Evolutionary conservation across 2,329 filamentous ascomycete genomes (phyloP).

Genomic region (Fusarium nelsonii): DNA sequence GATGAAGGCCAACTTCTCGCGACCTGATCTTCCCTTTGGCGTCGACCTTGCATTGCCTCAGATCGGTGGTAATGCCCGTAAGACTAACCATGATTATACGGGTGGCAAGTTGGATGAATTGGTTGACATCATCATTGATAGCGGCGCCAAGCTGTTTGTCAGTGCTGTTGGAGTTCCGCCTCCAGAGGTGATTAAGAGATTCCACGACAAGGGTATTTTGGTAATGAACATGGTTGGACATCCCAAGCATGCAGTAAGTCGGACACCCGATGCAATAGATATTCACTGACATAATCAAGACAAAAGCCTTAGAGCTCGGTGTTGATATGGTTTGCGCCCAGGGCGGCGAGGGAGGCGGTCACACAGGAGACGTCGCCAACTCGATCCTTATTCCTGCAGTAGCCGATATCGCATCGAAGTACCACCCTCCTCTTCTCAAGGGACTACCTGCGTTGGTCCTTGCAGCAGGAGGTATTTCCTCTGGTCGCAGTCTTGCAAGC

Average conservation of each 20-base stretch:
- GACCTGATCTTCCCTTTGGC: constrained; percentile 83
- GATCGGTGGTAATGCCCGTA: constrained; percentile 83
- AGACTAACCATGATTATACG: constrained; percentile 97
- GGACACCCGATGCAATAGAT: too few species aligned
- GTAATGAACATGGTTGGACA: constrained; percentile 99
- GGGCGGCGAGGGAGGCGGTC: constrained; percentile 92
- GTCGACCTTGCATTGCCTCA: constrained; percentile 93
- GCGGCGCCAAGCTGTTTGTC: constrained; percentile 88
- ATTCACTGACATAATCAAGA: too few species aligned
- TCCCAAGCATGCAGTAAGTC: constrained; percentile 83
- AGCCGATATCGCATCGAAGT: constrained; percentile 82
- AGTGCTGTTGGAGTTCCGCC: constrained; percentile 90
- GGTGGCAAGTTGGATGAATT: constrained; percentile 88
- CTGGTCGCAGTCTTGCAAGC: constrained; percentile 83
- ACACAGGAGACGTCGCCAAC: constrained; percentile 89
- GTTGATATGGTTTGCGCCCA: constrained; percentile 94
- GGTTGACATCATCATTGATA: constrained; percentile 86
- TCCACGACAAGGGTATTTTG: constrained; percentile 84
- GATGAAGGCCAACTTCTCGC: constrained; percentile 79
- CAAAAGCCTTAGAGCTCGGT: constrained; percentile 84
- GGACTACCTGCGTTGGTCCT: constrained; percentile 82
- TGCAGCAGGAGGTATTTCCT: constrained; percentile 88
- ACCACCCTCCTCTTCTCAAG: constrained; percentile 76
- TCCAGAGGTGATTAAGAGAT: constrained; percentile 74
- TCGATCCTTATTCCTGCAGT: constrained; percentile 89